Conservation (phyloP, 495 filamentous ascomycete genomes). For the Tuber umbilicatum region DNA sequence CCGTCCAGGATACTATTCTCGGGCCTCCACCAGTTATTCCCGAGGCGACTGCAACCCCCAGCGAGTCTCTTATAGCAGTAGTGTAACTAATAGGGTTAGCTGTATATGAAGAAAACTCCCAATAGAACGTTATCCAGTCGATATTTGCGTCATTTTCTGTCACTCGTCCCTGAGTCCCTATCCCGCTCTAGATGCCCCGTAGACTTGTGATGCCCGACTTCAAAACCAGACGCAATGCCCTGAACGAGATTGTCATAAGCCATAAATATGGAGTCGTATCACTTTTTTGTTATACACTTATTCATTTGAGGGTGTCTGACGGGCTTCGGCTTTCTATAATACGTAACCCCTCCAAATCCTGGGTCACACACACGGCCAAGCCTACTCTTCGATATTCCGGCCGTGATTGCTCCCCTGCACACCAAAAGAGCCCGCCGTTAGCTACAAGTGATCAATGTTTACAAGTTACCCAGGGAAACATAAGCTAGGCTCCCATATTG, state of each 20-base stretch:
- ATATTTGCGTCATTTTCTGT: neutral
- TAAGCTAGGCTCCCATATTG: neutral
- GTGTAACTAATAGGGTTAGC: neutral
- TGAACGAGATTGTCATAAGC: neutral
- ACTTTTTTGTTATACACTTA: neutral
- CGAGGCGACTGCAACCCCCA: neutral
- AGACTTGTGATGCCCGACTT: neutral
- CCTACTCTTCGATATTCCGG: neutral
- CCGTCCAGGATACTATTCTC: slow-evolving; percentile 86
- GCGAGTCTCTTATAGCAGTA: neutral
- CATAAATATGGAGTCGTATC: neutral
- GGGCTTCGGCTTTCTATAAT: neutral
- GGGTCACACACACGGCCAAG: neutral
- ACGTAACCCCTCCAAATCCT: neutral
- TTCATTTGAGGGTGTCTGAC: neutral
- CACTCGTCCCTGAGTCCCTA: neutral
- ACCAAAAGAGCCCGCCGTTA: neutral
- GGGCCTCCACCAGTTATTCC: slow-evolving; percentile 50
- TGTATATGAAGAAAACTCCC: neutral
- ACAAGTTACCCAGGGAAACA: neutral
- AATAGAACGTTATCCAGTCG: neutral
- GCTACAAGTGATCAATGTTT: neutral
- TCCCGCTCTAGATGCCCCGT: neutral
- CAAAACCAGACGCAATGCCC: neutral
- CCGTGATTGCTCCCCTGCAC: no score